Evolutionary conservation across 2,329 filamentous ascomycete genomes (phyloP).

Genomic region (Verticillium nubilum): DNA sequence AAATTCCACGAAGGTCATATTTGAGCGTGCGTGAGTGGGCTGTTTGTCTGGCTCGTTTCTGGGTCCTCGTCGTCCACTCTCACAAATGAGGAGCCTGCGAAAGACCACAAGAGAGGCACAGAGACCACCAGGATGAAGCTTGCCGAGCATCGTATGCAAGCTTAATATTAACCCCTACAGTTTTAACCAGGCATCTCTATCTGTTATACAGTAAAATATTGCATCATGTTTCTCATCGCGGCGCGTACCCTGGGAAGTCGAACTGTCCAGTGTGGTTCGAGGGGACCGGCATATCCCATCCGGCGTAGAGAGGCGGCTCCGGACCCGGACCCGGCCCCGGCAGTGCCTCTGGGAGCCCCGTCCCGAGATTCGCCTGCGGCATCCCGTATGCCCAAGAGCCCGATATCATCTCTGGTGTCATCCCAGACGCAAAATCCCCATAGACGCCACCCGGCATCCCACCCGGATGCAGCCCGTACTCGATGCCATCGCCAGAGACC

Average conservation of each 20-base stretch:
- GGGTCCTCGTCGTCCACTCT: no score
- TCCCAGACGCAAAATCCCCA: neutral
- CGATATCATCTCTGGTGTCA: constrained; percentile 7
- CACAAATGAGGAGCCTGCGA: no score
- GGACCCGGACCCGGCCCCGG: neutral
- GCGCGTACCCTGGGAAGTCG: constrained; percentile 5
- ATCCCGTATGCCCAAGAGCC: constrained; percentile 5
- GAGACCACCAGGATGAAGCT: no score
- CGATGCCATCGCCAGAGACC: neutral
- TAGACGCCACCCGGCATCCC: neutral
- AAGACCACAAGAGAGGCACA: no score
- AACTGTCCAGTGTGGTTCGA: constrained; percentile 4
- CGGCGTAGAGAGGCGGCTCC: neutral
- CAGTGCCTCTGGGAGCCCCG: neutral
- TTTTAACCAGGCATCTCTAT: neutral
- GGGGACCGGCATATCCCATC: neutral
- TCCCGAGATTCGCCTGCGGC: neutral
- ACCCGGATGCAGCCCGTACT: neutral
- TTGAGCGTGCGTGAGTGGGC: no score
- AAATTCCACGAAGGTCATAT: no score
- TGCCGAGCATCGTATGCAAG: no score
- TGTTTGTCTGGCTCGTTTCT: no score
- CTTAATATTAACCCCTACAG: neutral
- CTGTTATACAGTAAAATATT: neutral
- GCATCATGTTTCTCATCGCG: neutral